Percentiles rank a stretch among this genome's conserved stretches.
Evolutionary conservation across 2,329 filamentous ascomycete genomes (phyloP).

Genomic region (Grosmannia serpens): DNA sequence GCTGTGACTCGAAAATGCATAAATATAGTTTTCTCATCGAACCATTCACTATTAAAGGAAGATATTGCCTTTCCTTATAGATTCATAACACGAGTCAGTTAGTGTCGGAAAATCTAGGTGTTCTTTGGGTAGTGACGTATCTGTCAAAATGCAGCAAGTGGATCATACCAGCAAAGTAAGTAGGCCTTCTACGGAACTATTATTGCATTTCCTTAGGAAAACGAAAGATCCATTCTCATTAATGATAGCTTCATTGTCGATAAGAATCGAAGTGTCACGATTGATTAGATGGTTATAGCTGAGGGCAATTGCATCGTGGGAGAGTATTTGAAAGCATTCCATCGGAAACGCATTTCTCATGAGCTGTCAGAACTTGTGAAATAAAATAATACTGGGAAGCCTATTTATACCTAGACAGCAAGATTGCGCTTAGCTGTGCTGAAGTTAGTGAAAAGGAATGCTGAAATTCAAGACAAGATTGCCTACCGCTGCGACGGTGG

Average conservation of each 20-base stretch:
- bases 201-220: not conserved
- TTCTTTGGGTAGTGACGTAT: not conserved
- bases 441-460: not conserved
- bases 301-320: not conserved
- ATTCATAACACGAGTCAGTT: not conserved
- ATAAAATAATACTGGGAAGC: not conserved
- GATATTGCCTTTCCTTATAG: not conserved
- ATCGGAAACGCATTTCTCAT: conserved; percentile 1
- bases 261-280: not conserved
- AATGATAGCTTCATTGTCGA: not conserved
- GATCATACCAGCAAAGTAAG: not conserved
- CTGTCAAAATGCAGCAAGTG: not conserved
- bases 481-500: not conserved
- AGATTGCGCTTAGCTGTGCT: conserved; percentile 1
- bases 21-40: not conserved
- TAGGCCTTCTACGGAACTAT: not conserved
- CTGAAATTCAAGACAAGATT: not conserved
- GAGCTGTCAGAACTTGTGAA: not conserved
- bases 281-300: not conserved
- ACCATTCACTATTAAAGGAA: not conserved
- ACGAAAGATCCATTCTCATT: not conserved
- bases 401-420: not conserved
- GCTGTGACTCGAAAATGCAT: not conserved
- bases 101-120: not conserved
- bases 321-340: not conserved